Evolutionary conservation across 495 filamentous ascomycete species (phyloP).

Genomic region (Neurospora cerealis): DNA sequence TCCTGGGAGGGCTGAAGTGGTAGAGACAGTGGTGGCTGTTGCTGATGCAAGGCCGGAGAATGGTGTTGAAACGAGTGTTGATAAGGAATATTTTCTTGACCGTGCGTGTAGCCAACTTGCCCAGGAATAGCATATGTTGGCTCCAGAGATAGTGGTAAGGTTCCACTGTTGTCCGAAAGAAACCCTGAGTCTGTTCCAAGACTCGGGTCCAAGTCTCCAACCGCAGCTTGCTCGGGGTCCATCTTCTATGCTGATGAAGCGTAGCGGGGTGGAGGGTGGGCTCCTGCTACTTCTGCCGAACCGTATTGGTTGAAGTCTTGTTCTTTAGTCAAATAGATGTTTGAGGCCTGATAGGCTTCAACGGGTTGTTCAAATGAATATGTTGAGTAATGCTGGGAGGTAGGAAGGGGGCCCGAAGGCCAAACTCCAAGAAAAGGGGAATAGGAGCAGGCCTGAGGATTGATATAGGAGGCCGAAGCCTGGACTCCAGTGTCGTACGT

Average conservation of each 20-base stretch:
- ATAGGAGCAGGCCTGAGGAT: neutral
- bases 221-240: neutral
- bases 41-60: neutral
- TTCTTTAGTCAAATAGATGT: neutral
- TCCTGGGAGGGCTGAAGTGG: neutral
- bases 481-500: neutral
- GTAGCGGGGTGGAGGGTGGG: neutral
- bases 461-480: neutral
- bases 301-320: neutral
- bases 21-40: neutral
- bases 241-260: neutral
- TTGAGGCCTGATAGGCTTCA: neutral
- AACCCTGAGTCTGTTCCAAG: neutral
- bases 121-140: neutral
- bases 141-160: neutral
- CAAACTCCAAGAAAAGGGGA: neutral
- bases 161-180: fast-evolving
- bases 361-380: neutral
- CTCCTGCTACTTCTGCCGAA: neutral
- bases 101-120: neutral
- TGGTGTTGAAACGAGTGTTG: neutral
- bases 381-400: neutral
- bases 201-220: neutral
- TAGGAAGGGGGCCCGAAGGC: neutral
- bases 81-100: neutral